A percentile compares a stretch with the other conserved stretches of the same genome.
phyloP scores from a whole-genome alignment of 352 stramenopile species.

The Phytopythium mirpurense region DNA sequence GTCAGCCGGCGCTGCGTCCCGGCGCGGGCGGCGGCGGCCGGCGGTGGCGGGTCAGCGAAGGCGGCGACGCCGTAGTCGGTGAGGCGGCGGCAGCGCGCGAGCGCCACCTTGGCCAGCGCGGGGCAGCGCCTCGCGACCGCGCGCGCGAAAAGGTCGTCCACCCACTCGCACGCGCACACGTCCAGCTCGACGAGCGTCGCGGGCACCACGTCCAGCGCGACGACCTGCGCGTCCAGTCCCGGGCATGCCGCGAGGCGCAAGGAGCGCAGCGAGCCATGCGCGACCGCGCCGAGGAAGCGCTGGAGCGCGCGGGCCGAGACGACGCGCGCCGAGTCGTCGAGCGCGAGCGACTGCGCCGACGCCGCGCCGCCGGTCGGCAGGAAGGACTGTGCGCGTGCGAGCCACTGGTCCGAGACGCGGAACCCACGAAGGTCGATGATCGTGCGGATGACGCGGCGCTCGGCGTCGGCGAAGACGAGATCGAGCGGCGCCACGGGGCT shows the following conservation, averaged over 20 bases:
- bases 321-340: neutral
- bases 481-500: neutral
- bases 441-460: neutral
- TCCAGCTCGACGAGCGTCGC: slow-evolving; percentile 27
- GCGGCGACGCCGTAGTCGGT: slow-evolving; percentile 66
- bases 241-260: neutral
- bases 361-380: neutral
- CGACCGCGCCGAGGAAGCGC: neutral
- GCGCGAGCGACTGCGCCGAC: slow-evolving; percentile 2
- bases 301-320: slow-evolving; percentile 3
- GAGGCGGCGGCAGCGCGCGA: slow-evolving; percentile 46
- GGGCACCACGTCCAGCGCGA: slow-evolving; percentile 1
- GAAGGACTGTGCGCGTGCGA: neutral
- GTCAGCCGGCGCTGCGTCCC: slow-evolving; percentile 17
- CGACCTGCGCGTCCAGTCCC: neutral
- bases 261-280: neutral
- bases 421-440: slow-evolving; percentile 3
- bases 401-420: slow-evolving; percentile 7
- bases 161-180: slow-evolving; percentile 63
- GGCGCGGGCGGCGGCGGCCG: neutral
- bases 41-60: slow-evolving; percentile 45
- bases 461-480: slow-evolving; percentile 7
- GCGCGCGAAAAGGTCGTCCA: slow-evolving; percentile 49
- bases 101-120: slow-evolving; percentile 21
- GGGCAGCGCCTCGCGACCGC: slow-evolving; percentile 31